A percentile compares a stretch with the other conserved stretches of the same genome.
These are phyloP conservation scores for Penicillium sp. DNA, from an alignment of 2,329 filamentous ascomycete genomes.

Conservation along the genomic window DNA sequence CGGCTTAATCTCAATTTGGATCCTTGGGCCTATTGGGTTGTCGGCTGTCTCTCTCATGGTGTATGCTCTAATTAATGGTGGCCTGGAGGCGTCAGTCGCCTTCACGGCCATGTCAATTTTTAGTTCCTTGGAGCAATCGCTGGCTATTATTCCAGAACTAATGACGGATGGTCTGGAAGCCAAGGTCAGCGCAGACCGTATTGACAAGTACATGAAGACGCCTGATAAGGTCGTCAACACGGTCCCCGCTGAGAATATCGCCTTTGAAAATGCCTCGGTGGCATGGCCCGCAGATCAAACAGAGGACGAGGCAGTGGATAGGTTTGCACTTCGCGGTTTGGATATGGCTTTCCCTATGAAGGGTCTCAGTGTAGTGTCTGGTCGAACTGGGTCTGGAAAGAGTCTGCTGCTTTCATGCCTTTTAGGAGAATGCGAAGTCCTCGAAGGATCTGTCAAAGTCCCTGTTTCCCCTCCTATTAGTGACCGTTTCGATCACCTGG, in stretches of 20 bases:
- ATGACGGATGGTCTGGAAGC: conserved; percentile 67
- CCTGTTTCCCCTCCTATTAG: conserved; percentile 23
- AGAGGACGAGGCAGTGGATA: conserved; percentile 46
- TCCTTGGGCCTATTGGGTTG: conserved; percentile 68
- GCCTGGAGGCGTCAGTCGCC: conserved; percentile 66
- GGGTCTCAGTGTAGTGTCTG: conserved; percentile 70
- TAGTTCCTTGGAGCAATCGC: conserved; percentile 63
- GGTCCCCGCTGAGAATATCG: conserved; percentile 57
- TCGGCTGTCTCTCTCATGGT: conserved; percentile 66
- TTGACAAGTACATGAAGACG: conserved; percentile 65
- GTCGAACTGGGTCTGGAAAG: conserved; percentile 74
- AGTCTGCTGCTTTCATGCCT: conserved; percentile 70
- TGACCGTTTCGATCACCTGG: not conserved
- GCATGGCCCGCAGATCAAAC: conserved; percentile 71
- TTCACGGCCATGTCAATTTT: conserved; percentile 75
- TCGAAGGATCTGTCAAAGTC: conserved; percentile 58
- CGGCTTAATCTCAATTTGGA: conserved; percentile 63
- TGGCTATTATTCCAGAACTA: conserved; percentile 69
- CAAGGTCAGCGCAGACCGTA: conserved; percentile 64
- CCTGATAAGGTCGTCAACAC: conserved; percentile 62
- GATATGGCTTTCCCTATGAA: conserved; percentile 65
- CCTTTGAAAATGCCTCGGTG: conserved; percentile 64
- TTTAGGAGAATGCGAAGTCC: conserved; percentile 68
- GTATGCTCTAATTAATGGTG: conserved; percentile 62
- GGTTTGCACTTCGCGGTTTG: conserved; percentile 42